Base-by-base conservation (phyloP, 2,329 filamentous ascomycete species). In the Gnomoniopsis smithogilvyi region DNA sequence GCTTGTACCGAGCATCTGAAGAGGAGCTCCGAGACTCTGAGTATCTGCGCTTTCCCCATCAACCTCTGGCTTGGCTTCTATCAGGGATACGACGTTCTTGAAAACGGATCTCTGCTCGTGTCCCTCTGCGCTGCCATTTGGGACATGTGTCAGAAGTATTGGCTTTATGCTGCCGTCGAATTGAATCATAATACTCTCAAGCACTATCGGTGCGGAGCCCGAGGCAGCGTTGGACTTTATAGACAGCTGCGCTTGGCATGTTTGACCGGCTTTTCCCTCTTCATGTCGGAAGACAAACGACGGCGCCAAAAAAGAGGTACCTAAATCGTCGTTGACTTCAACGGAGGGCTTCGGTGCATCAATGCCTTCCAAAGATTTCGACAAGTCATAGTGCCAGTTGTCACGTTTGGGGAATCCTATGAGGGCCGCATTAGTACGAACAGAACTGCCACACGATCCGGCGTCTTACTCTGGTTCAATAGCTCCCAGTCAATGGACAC, bases 401-500 rank as follows among this genome's bases (percentile, higher is more conserved):
- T 78, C 74, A 17, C 79, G 79, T 64, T 75, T 77, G 4, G 76
- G 74, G 66, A 86, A 88, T 53, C 73, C 84, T 85, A 56, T 43
- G 6, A 41, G 49, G 12, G 46, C 58, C 36, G 45, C 34, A 60
- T 69, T 59, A 72, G 66, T 51, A 33, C 64, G 24, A 30, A n/a
- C 22, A 4, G 21, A 45, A 19, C 14, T 49, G 6, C 7, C 3
- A 54, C 50, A 6, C 17, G 17, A 34, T 41, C 17, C 24, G n/a
- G 22, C 8, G n/a, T 76, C 82, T 69, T 72, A 86, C 84, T 77
- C 48, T 72, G 79, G 59, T 84, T 78, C 69, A 88, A 75, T 48
- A 89, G 73, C 67, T 89, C 86, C 83, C 87, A 88, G 66, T 88
- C 85, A 53, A 87, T 80, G 30, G 84, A 78, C 38, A 89, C 72